Base-by-base conservation (phyloP, 176 grass and related monocot species). In the Oryza rufipogon region DNA sequence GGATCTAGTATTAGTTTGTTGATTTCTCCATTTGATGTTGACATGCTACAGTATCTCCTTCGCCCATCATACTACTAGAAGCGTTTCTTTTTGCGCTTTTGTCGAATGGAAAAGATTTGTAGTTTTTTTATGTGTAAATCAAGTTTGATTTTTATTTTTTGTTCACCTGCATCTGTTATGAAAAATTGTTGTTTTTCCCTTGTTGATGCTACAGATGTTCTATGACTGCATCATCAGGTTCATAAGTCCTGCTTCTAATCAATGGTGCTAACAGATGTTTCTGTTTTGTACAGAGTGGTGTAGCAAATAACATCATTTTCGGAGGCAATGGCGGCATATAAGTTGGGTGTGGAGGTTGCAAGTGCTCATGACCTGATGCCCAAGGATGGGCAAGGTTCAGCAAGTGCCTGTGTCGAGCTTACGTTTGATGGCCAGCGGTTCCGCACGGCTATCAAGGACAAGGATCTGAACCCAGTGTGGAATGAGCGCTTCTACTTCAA, bases 321-420 rank as follows among this genome's bases (percentile, higher is more conserved):
- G 17, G 63, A 30, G n/a, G 51, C 67, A 33, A 92, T 94, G 89
- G 89, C 76, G 9, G 9, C 80, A 4, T 99, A 92, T 22, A 99
- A 96, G 75, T 66, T 99, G 56, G 96, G 96, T 11, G 91, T 99
- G 34, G 96, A 99, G 83, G 88, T 96, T 10, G 64, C n/a, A 49
- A 94, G 91, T 77, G 96, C 96, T 41, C 91, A 96, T 23, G 96
- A 99, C 78, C 88, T 99, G 7, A 99, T 99, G 93, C 93, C 93
- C 46, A 99, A 96, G 82, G 96, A 99, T 36, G 93, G 93, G 69
- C 85, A 94, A n/a, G 96, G 96, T 80, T 99, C 91, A 71, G 88
- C 96, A 9, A 96, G 86, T 11, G 80, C 96, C 22, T 96, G 78
- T 1, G 96, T 99, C 0, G 96, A 99, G 81, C 91, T 99, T 49